Percentiles rank a stretch among this genome's conserved stretches.
Evolutionary conservation across 495 filamentous ascomycete genomes (phyloP).

Genomic region (Cercophora sp.): DNA sequence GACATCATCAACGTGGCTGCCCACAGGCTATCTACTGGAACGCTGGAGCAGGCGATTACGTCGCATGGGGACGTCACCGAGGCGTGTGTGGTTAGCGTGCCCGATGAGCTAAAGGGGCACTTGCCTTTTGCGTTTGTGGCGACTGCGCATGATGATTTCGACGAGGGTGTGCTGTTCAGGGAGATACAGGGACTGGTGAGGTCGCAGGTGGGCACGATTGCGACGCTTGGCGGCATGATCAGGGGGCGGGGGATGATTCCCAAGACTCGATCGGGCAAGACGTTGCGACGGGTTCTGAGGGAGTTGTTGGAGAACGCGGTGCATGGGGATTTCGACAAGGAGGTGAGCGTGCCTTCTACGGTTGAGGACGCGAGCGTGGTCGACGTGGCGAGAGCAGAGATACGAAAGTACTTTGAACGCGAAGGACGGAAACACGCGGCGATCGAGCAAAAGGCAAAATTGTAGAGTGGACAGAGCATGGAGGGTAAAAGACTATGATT

Average conservation of each 20-base stretch:
- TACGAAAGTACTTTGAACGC: slow-evolving; percentile 47
- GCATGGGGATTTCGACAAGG: slow-evolving; percentile 46
- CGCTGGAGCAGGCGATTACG: slow-evolving; percentile 86
- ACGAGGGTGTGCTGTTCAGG: slow-evolving; percentile 40
- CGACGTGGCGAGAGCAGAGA: slow-evolving; percentile 43
- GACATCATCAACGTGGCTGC: slow-evolving; percentile 96
- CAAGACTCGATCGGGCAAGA: slow-evolving; percentile 87
- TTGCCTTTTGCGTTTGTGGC: slow-evolving; percentile 87
- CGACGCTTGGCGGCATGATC: slow-evolving; percentile 77
- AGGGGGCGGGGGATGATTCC: slow-evolving; percentile 86
- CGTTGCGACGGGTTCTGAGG: slow-evolving; percentile 70
- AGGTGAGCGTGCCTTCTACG: slow-evolving; percentile 49
- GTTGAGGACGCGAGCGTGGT: slow-evolving; percentile 52
- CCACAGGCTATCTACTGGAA: slow-evolving; percentile 82
- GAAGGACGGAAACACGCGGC: slow-evolving; percentile 46
- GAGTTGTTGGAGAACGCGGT: slow-evolving; percentile 72
- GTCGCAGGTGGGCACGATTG: slow-evolving; percentile 84
- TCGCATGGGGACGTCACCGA: slow-evolving; percentile 74
- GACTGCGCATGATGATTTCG: slow-evolving; percentile 30
- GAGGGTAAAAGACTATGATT: no score
- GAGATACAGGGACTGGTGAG: slow-evolving; percentile 66
- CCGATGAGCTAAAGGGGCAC: slow-evolving; percentile 81
- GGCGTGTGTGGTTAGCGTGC: slow-evolving; percentile 79
- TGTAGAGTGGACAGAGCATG: no score
- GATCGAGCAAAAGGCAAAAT: slow-evolving; percentile 54